Conservation (phyloP, 1,139 yeast species). For the Zygosaccharomyces sapae region DNA sequence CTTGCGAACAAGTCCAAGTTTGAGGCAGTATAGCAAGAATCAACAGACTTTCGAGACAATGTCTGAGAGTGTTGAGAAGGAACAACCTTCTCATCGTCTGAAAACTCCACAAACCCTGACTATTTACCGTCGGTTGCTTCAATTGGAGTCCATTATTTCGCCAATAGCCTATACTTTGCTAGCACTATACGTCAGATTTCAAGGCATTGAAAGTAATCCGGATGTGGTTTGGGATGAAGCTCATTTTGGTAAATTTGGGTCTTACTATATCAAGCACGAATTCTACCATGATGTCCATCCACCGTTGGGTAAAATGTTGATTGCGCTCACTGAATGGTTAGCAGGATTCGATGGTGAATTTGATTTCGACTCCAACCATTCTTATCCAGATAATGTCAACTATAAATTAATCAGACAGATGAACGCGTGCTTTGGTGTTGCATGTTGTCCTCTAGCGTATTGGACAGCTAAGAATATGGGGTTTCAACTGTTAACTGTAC, state of each 20-base stretch:
- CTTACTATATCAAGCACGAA: constrained; percentile 58
- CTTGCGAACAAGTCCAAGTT: no score
- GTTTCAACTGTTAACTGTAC: constrained; percentile 44
- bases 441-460: constrained; percentile 63
- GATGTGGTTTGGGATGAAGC: constrained; percentile 96
- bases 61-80: constrained; percentile 1
- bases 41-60: constrained; percentile 3
- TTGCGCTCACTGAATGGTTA: constrained; percentile 62
- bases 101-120: no score
- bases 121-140: neutral
- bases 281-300: constrained; percentile 78
- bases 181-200: constrained; percentile 65
- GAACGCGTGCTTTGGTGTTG: constrained; percentile 59
- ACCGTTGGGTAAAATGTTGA: constrained; percentile 67
- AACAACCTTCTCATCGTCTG: neutral
- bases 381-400: constrained; percentile 53
- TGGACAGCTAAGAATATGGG: constrained; percentile 52
- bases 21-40: no score
- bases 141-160: neutral
- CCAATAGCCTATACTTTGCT: constrained; percentile 51
- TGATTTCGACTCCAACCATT: constrained; percentile 57
- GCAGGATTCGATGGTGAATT: constrained; percentile 69
- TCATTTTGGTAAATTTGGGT: constrained; percentile 64
- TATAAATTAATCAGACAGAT: constrained; percentile 60
- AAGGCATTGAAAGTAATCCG: constrained; percentile 57